A percentile compares a stretch with the other conserved stretches of the same genome.
Evolutionary conservation across 495 filamentous ascomycete species (phyloP).

Genomic region (Massariosphaeria phaeospora): DNA sequence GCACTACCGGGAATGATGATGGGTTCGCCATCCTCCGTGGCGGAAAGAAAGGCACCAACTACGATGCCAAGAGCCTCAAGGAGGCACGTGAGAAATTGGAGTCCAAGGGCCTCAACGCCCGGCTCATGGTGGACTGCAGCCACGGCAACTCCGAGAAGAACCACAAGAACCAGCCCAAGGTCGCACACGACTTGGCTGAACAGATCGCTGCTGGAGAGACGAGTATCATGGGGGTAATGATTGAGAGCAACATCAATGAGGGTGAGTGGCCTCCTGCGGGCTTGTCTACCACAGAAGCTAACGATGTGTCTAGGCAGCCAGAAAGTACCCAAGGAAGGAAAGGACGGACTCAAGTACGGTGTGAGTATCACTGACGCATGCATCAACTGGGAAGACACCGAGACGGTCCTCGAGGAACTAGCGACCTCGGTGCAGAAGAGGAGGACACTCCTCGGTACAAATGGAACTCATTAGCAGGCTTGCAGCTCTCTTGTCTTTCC

Average conservation of each 20-base stretch:
- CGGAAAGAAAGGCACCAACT: slow-evolving; percentile 91
- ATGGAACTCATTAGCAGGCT: slow-evolving; percentile 25
- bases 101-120: slow-evolving; percentile 60
- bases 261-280: slow-evolving; percentile 48
- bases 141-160: slow-evolving; percentile 96
- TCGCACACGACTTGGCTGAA: slow-evolving; percentile 72
- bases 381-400: slow-evolving; percentile 92
- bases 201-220: slow-evolving; percentile 81
- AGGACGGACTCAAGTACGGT: slow-evolving; percentile 83
- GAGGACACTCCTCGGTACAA: slow-evolving; percentile 45
- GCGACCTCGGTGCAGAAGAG: slow-evolving; percentile 75
- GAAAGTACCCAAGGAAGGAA: slow-evolving; percentile 88
- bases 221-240: slow-evolving; percentile 96
- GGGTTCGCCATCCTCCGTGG: slow-evolving; percentile 97
- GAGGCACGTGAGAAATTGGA: slow-evolving; percentile 66
- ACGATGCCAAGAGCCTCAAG: slow-evolving; percentile 75
- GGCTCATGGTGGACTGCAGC: slow-evolving; percentile 97
- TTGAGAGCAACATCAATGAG: slow-evolving; percentile 95
- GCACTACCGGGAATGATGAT: slow-evolving; percentile 93
- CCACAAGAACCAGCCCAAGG: slow-evolving; percentile 96
- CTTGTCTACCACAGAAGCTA: neutral
- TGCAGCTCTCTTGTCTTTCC: neutral
- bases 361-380: slow-evolving; percentile 98
- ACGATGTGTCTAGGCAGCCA: slow-evolving; percentile 60
- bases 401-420: slow-evolving; percentile 68